A percentile compares a stretch with the other conserved stretches of the same genome.
phyloP scores from a whole-genome alignment of 805 yeast genomes.

The Sungouiozyma intestinalis region DNA sequence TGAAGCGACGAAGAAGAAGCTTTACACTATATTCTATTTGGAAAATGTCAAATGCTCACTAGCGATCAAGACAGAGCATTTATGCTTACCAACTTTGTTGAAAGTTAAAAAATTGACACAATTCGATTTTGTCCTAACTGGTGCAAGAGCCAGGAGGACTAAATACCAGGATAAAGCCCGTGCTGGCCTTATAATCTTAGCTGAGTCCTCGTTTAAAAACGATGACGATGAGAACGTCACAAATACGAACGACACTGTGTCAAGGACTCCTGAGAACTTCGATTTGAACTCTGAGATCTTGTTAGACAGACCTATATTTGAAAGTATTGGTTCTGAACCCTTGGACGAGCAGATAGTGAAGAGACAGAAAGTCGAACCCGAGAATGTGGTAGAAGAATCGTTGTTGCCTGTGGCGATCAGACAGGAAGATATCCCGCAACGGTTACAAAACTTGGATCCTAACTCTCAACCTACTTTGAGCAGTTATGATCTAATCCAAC shows the following conservation, averaged over 20 bases:
- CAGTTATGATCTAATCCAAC: constrained; percentile 62
- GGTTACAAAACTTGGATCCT: constrained; percentile 52
- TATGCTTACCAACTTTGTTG: constrained; percentile 43
- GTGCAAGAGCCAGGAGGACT: constrained; percentile 81
- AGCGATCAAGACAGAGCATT: constrained; percentile 54
- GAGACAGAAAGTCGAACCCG: constrained; percentile 21
- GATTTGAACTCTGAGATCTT: constrained; percentile 66
- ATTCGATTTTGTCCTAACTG: constrained; percentile 61
- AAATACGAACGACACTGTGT: constrained; percentile 6
- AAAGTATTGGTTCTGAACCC: constrained; percentile 43
- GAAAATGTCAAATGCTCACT: constrained; percentile 60
- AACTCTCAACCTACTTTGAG: constrained; percentile 68
- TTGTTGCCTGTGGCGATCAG: constrained; percentile 54
- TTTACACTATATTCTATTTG: constrained; percentile 43
- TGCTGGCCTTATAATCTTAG: constrained; percentile 67
- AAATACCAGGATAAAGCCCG: constrained; percentile 66
- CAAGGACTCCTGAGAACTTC: constrained; percentile 42
- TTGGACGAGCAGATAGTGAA: constrained; percentile 33
- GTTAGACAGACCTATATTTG: constrained; percentile 65
- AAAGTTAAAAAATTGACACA: constrained; percentile 50
- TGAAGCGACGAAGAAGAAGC: constrained; percentile 26
- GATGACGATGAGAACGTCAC: constrained; percentile 9
- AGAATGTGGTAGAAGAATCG: constrained; percentile 33
- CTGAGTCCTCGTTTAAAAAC: constrained; percentile 35
- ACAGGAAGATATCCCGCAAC: constrained; percentile 52